Conservation (phyloP, 2,329 filamentous ascomycete genomes). For the Biscogniauxia mediterranea region DNA sequence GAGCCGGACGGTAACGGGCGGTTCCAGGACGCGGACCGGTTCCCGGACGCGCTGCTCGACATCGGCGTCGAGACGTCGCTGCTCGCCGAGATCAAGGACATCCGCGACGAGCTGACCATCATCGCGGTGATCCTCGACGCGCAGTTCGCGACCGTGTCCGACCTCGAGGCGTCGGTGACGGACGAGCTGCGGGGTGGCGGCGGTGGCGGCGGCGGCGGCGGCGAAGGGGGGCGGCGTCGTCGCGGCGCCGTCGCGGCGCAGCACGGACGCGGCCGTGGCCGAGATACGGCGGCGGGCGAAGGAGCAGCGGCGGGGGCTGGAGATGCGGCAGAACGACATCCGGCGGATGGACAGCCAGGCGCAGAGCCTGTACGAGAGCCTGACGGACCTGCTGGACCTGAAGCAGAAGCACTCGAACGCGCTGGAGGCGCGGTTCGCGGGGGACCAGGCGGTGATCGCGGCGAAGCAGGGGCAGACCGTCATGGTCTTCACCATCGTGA, state of each 20-base stretch:
- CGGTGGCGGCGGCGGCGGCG: constrained; percentile 13
- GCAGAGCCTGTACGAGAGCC: constrained; percentile 55
- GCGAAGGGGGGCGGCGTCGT: neutral
- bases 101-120: constrained; percentile 66
- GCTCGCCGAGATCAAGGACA: constrained; percentile 64
- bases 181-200: constrained; percentile 32
- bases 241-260: constrained; percentile 13
- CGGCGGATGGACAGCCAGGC: constrained; percentile 63
- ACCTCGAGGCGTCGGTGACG: constrained; percentile 44
- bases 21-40: constrained; percentile 31
- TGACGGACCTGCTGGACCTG: constrained; percentile 62
- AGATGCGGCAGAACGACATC: constrained; percentile 58
- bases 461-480: constrained; percentile 48
- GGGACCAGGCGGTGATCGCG: constrained; percentile 60
- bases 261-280: constrained; percentile 31
- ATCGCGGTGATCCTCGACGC: constrained; percentile 52
- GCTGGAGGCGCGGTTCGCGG: constrained; percentile 60
- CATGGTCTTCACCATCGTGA: constrained; percentile 46
- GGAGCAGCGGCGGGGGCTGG: constrained; percentile 57
- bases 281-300: constrained; percentile 54
- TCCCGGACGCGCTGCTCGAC: constrained; percentile 56
- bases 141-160: constrained; percentile 45
- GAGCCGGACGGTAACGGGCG: constrained; percentile 19
- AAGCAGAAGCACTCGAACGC: constrained; percentile 70
- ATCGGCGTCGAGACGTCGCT: constrained; percentile 61